Percentiles rank a stretch among this genome's conserved stretches.
phyloP scores from a whole-genome alignment of 2,329 filamentous ascomycete genomes.

The Aotearoamyces nothofagi region DNA sequence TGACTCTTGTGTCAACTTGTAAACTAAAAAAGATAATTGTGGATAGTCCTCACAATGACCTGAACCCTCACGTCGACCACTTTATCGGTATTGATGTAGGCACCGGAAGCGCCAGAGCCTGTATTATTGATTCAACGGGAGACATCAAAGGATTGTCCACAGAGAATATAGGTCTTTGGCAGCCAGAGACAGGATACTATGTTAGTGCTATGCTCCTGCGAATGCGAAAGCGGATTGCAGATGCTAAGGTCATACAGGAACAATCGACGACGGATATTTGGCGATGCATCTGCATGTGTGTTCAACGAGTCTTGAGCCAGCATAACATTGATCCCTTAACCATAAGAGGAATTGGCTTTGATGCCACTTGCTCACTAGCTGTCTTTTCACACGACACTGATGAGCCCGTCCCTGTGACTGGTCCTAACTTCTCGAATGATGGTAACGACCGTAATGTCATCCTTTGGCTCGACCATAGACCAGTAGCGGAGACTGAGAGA shows the following conservation, averaged over 20 bases:
- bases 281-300: slow-evolving; percentile 82
- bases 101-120: slow-evolving; percentile 87
- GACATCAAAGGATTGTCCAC: slow-evolving; percentile 69
- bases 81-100: slow-evolving; percentile 89
- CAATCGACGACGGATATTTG: slow-evolving; percentile 98
- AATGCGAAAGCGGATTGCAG: background rate
- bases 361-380: slow-evolving; percentile 93
- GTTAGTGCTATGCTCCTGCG: slow-evolving; percentile 27
- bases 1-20: slow-evolving; percentile 11
- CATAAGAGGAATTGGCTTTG: slow-evolving; percentile 87
- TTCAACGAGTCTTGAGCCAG: slow-evolving; percentile 68
- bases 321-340: slow-evolving; percentile 61
- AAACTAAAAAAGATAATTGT: no score
- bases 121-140: slow-evolving; percentile 82
- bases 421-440: slow-evolving; percentile 66
- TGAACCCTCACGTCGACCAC: slow-evolving; percentile 32
- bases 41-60: slow-evolving; percentile 20
- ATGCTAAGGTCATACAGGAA: slow-evolving; percentile 39
- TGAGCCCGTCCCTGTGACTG: slow-evolving; percentile 81
- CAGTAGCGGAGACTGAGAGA: slow-evolving; percentile 76
- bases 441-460: slow-evolving; percentile 88
- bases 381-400: slow-evolving; percentile 84
- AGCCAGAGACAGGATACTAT: slow-evolving; percentile 62
- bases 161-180: slow-evolving; percentile 67
- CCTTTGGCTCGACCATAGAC: slow-evolving; percentile 92